Conservation (phyloP, 2,329 filamentous ascomycete genomes). For the Fusarium staphyleae region DNA sequence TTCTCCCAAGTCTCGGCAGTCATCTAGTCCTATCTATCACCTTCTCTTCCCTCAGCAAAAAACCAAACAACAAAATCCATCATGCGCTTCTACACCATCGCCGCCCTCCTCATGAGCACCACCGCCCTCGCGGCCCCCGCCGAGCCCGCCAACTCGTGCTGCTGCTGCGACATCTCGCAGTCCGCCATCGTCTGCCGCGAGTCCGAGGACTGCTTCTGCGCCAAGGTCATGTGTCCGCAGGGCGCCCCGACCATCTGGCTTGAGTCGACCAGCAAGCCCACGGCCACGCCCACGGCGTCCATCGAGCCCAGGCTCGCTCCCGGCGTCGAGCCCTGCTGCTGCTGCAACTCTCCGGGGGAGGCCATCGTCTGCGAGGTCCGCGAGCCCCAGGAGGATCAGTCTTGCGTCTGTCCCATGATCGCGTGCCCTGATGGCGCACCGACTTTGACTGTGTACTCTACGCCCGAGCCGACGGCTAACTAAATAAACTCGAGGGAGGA, state of each 20-base stretch:
- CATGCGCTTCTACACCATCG: constrained; percentile 40
- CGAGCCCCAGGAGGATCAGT: constrained; percentile 17
- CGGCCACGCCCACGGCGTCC: background rate
- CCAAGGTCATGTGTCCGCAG: constrained; percentile 36
- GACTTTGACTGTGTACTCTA: constrained; percentile 23
- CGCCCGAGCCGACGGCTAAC: constrained; percentile 12
- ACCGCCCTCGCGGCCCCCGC: constrained; percentile 32
- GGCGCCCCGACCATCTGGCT: constrained; percentile 14
- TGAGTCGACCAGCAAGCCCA: background rate
- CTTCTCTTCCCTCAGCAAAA: too few relatives aligned
- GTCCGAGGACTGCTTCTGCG: constrained; percentile 40
- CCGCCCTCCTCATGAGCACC: constrained; percentile 35
- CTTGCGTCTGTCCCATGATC: constrained; percentile 33
- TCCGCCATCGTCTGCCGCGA: constrained; percentile 37
- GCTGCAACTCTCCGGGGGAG: constrained; percentile 27
- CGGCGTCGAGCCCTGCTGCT: constrained; percentile 31
- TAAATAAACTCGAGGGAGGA: constrained; percentile 7
- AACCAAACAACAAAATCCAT: background rate
- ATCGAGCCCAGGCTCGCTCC: background rate
- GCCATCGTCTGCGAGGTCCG: constrained; percentile 33
- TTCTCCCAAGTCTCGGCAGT: too few relatives aligned
- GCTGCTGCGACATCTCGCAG: constrained; percentile 45
- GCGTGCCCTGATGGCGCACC: constrained; percentile 30
- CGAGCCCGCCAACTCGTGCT: constrained; percentile 38
- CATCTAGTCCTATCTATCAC: background rate